phyloP scores from a whole-genome alignment of 148 eudicot genomes.

The Rhododendron molle region DNA sequence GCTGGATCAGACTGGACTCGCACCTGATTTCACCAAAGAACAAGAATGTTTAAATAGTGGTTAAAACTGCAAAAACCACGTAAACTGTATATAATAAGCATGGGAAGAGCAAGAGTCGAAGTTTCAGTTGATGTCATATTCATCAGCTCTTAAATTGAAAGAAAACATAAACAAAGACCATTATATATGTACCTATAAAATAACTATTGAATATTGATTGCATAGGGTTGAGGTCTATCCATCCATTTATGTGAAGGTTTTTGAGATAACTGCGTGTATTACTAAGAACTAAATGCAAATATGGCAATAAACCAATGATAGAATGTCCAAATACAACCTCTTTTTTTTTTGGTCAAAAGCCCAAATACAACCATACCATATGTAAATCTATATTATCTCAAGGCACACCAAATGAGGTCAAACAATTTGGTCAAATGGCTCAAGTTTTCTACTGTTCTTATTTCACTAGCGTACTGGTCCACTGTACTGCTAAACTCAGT shows the following conservation, averaged over 20 bases:
- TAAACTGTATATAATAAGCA: neutral
- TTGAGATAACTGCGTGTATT: neutral
- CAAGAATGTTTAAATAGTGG: neutral
- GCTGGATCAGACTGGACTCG: constrained; percentile 72
- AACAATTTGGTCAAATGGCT: neutral
- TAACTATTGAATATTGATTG: neutral
- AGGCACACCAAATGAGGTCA: neutral
- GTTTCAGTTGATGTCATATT: neutral
- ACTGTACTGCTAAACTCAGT: neutral
- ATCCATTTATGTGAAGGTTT: neutral
- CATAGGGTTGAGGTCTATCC: constrained; percentile 1
- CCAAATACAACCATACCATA: neutral
- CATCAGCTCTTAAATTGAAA: neutral
- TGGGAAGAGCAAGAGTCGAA: neutral
- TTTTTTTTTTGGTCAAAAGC: no score
- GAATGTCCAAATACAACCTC: neutral
- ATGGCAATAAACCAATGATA: neutral
- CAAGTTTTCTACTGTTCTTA: neutral
- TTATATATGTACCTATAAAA: neutral
- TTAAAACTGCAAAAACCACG: neutral
- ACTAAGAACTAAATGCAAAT: neutral
- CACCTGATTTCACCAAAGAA: constrained; percentile 38
- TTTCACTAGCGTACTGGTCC: neutral
- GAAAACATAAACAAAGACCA: neutral
- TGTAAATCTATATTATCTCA: neutral